Evolutionary conservation across 352 stramenopile genomes (phyloP).

Genomic region (Phytophthora quininea): DNA sequence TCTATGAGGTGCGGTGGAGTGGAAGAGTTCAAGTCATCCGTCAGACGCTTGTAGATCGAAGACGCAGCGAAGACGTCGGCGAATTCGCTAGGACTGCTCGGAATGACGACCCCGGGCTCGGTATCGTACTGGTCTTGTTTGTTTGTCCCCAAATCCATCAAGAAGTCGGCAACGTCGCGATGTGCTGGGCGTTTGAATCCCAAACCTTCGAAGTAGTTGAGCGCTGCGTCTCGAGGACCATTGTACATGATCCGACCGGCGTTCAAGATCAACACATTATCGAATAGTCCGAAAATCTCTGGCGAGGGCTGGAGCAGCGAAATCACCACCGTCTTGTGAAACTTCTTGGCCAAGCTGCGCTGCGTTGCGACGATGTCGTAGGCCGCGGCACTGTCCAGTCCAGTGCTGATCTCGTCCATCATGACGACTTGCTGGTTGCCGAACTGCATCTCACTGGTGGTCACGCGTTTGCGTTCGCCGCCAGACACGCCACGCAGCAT

Average conservation of each 20-base stretch:
- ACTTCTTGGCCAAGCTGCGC: constrained; percentile 35
- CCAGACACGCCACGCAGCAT: constrained; percentile 69
- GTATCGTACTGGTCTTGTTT: constrained; percentile 36
- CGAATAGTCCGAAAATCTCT: constrained; percentile 41
- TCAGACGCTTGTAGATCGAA: constrained; percentile 6
- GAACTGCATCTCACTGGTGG: constrained; percentile 73
- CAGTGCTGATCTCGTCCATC: constrained; percentile 93
- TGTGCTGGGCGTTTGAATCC: constrained; percentile 44
- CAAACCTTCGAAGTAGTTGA: constrained; percentile 75
- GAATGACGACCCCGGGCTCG: constrained; percentile 2
- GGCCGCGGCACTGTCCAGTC: constrained; percentile 90
- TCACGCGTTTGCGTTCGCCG: constrained; percentile 81
- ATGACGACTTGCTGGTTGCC: constrained; percentile 69
- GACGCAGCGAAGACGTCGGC: constrained; percentile 19
- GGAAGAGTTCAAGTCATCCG: constrained; percentile 4
- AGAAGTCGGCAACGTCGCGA: constrained; percentile 41
- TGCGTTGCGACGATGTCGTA: constrained; percentile 80
- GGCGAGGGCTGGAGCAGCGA: constrained; percentile 81
- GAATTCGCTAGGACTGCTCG: constrained; percentile 23
- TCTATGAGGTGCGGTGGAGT: constrained; percentile 9
- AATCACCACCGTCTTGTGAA: constrained; percentile 55
- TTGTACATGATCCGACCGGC: constrained; percentile 37
- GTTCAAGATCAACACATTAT: constrained; percentile 44
- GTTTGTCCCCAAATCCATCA: constrained; percentile 41
- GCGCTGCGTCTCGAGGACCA: constrained; percentile 52